Evolutionary conservation across 1,139 yeast genomes (phyloP), one percentile per base, ranked within the genome.

Genomic region (Wickerhamiella infanticola): DNA sequence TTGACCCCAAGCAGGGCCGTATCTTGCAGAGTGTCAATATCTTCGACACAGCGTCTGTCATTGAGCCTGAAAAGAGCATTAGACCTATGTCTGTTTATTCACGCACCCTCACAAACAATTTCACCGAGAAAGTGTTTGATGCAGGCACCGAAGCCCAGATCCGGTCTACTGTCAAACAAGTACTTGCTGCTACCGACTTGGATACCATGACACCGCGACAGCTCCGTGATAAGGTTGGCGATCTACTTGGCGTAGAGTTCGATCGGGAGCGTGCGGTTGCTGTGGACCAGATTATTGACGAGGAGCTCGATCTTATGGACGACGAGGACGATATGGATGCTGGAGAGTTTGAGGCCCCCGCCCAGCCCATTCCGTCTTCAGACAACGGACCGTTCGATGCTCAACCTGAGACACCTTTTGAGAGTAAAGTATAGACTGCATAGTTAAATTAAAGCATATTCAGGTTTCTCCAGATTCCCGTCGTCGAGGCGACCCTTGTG

Each of bases 131-230:
- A 3, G 46, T 47, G 5, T 53, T 55, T 37, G 57, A 55, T 43
- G 50, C 52, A 1, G 56, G 54, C 2, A 54, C 58, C 1, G 48
- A 43, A 7, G 56, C 55, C 3, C 53, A 53, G 40, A 50, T 55
- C 24, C 49, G 56, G 7, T 48, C 48, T 5, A 53, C 58, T 3
- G 58, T 64, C 37, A 55, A 55, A 37, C 57, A 56, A 39, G 65
- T 64, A 7, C 53, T 64, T 41, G 50, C 48, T 26, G 58, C 56
- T 8, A 61, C 64, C 3, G 66, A 64, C 49, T 48, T 64, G 47
- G 66, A 64, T 35, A 55, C 57, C 25, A 62, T 60, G 60, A 64
- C 68, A 35, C 57, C 63, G 43, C 50, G 62, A n/a, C 66, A 64
- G 49, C 52, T 64, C 24, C 54, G 67, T 3, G 59, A 57, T 29